These are phyloP conservation scores for Wallacemonas collosoma DNA, from an alignment of 208 protist genomes.

Conservation along the genomic window DNA sequence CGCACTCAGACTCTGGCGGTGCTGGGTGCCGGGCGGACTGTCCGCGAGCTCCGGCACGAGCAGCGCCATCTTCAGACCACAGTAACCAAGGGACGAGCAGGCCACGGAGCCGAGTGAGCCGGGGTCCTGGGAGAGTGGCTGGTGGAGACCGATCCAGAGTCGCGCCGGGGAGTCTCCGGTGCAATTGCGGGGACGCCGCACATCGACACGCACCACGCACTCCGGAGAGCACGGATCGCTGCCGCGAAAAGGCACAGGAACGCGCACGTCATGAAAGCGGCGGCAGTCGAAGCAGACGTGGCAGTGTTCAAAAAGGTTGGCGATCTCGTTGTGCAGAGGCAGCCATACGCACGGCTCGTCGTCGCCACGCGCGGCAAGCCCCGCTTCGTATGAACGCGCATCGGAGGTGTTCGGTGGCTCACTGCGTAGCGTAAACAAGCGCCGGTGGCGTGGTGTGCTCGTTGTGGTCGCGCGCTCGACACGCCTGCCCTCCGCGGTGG, in stretches of 20 bases:
- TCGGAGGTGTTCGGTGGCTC: neutral
- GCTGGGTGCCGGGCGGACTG: neutral
- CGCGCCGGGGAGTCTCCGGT: conserved; percentile 18
- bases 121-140: conserved; percentile 24
- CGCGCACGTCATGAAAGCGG: conserved; percentile 58
- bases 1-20: conserved; percentile 2
- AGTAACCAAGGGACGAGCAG: conserved; percentile 10
- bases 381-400: conserved; percentile 1
- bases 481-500: neutral
- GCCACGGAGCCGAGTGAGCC: neutral
- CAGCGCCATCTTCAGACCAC: conserved; percentile 48
- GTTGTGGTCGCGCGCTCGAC: conserved; percentile 8
- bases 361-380: conserved; percentile 4
- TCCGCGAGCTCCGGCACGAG: conserved; percentile 19
- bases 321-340: conserved; percentile 31
- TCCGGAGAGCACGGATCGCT: conserved; percentile 27
- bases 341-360: conserved; percentile 48
- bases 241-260: conserved; percentile 37
- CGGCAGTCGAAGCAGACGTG: conserved; percentile 73
- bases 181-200: conserved; percentile 14
- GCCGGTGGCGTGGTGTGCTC: conserved; percentile 3
- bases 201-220: conserved; percentile 41
- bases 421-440: conserved; percentile 19
- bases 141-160: conserved; percentile 72
- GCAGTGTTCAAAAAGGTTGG: conserved; percentile 40